Base-by-base conservation (phyloP, 2,329 filamentous ascomycete genomes). In the Microdochium trichocladiopsis region DNA sequence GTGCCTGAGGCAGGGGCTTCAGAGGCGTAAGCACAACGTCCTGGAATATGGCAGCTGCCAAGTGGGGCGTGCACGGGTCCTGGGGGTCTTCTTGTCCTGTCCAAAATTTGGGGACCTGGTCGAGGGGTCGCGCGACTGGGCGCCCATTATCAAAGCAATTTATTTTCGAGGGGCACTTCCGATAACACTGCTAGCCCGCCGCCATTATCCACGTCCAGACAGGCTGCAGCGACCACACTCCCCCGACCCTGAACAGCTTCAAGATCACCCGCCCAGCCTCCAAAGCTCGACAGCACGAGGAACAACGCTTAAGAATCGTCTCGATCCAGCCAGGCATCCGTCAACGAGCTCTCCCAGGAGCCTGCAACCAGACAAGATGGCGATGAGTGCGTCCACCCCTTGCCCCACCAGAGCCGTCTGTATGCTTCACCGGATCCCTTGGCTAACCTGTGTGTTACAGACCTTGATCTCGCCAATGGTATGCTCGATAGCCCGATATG, bases 401-500 rank as follows among this genome's bases (percentile, higher is more conserved):
- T 21, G 43, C 50, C 31, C 53, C 54, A 55, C 51, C 31, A 25
- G 50, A 41, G 56, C 57, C 58, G 56, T 58, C 56, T 54, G 48
- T 57, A n/a, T n/a, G n/a, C n/a, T 12, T 50, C 37, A 47, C 28
- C 51, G 24, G 43, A 55, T 43, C 48, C 56, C 52, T 51, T 48
- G 63, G 56, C 57, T 62, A 58, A 60, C 48, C 23, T 56, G 51
- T 58, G 61, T 69, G 48, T 64, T 55, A 54, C 65, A 92, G 88
- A 93, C 76, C 77, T 93, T 69, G 88, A 93, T 76, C 76, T 92
- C 74, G 87, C 86, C 57, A 90, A 92, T 70, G 88, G 88, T 93
- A 88, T 65, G 69, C 53, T 28, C 18, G 14, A 48, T 53, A 53
- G 51, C 59, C 55, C 31, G 18, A 60, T 60, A 55, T 55, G 53